Evolutionary conservation across 352 stramenopile genomes (phyloP), one percentile per base, ranked within the genome.

Genomic region (Pythium diclinum): DNA sequence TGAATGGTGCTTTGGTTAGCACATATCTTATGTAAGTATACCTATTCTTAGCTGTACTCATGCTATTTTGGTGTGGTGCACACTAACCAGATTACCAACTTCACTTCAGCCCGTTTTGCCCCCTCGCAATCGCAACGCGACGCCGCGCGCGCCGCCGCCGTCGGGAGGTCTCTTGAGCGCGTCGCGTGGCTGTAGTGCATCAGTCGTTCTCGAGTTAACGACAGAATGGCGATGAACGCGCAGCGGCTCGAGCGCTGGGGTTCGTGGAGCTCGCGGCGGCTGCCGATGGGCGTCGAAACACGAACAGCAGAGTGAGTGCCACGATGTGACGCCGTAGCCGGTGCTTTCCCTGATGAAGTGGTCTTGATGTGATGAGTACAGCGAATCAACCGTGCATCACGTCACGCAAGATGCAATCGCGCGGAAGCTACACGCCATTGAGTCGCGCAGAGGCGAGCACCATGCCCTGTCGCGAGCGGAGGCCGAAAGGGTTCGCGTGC

Each of bases 401-500:
- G 44, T 19, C 19, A 51, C 44, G 6, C 51, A 61, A 28, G 52
- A 61, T 25, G 32, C 49, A 44, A 57, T 67, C 42, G 42, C 61
- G 52, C 34, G 61, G 34, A 28, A 36, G 4, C 17, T 67, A 14
- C 28, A 16, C 5, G 28, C 42, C n/a, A 34, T 55, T 6, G 23
- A 19, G 14, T 13, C 40, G 32, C 55, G 55, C 17, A 51, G 44
- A 51, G 44, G 44, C 11, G 52, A 58, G 2, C 23, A 46, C 32
- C 4, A 16, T 6, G 33, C 17, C 2, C 16, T 28, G 13, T 56
- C 57, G 28, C 8, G 38, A 7, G 21, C 32, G 2, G 71, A 87
- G 55, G 25, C 78, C 14, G 69, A 87, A 56, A 61, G 68, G 38
- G 56, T 77, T 17, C 69, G 71, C 17, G 56, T 78, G n/a, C 80